Evolutionary conservation across 2,329 filamentous ascomycete genomes (phyloP).

Genomic region (Alternaria dauci): DNA sequence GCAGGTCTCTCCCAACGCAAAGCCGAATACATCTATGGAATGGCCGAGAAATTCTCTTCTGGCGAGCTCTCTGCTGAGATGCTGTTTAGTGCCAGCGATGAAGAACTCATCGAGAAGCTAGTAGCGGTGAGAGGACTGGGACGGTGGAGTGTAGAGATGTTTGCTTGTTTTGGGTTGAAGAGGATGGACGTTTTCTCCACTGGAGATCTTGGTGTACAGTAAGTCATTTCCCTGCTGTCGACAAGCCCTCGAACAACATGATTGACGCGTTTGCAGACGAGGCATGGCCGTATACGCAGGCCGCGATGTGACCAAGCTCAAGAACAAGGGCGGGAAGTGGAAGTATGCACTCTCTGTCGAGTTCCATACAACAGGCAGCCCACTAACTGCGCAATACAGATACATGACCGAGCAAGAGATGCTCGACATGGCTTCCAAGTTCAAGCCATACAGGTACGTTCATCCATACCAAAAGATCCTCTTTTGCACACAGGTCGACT

Average conservation of each 20-base stretch:
- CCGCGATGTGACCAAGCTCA: constrained; percentile 82
- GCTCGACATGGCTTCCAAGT: constrained; percentile 79
- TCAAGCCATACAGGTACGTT: constrained; percentile 77
- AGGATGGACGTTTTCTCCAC: constrained; percentile 91
- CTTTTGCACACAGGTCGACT: constrained; percentile 10
- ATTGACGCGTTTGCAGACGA: constrained; percentile 56
- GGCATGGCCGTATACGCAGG: constrained; percentile 91
- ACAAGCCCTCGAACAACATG: too few species aligned
- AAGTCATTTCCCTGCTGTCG: constrained; percentile 42
- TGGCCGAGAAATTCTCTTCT: constrained; percentile 79
- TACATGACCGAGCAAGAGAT: constrained; percentile 97
- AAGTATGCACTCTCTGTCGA: constrained; percentile 59
- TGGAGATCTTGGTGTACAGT: constrained; percentile 91
- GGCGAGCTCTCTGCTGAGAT: constrained; percentile 80
- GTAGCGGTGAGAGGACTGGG: constrained; percentile 88
- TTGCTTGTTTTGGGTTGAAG: constrained; percentile 94
- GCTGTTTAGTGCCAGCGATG: constrained; percentile 81
- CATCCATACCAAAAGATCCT: constrained; percentile 16
- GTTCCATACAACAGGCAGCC: not conserved
- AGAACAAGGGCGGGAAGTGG: constrained; percentile 84
- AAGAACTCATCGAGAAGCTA: constrained; percentile 82
- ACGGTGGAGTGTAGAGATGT: constrained; percentile 89
- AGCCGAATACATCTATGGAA: constrained; percentile 89
- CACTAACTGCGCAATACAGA: constrained; percentile 13
- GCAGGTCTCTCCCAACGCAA: constrained; percentile 94